Evolutionary conservation across 805 yeast species (phyloP).

Genomic region (Clavispora fructus): DNA sequence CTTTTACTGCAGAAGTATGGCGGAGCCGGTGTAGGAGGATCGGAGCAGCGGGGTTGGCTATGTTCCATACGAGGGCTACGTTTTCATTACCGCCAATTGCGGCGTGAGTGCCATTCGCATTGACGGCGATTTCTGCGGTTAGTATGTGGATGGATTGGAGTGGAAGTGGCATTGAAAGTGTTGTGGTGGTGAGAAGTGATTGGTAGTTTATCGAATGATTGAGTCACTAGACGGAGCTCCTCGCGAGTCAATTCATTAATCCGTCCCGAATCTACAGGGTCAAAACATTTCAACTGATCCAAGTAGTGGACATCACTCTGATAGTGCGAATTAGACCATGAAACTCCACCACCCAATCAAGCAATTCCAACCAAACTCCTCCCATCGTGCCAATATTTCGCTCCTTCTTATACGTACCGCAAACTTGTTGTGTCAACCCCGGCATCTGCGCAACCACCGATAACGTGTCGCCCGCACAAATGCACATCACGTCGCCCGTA

Average conservation of each 20-base stretch:
- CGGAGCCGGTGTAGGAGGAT: slow-evolving; percentile 43
- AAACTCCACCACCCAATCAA: too few species aligned
- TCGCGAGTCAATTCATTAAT: too few species aligned
- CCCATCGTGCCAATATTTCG: too few species aligned
- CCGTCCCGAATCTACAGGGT: too few species aligned
- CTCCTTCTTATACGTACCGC: slow-evolving; percentile 26
- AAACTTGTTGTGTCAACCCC: slow-evolving; percentile 32
- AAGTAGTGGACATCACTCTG: too few species aligned
- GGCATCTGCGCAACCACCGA: slow-evolving; percentile 14
- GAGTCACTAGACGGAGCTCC: too few species aligned
- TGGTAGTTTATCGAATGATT: too few species aligned
- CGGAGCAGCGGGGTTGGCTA: slow-evolving; percentile 33
- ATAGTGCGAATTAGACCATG: too few species aligned
- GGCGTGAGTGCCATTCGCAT: slow-evolving; percentile 46
- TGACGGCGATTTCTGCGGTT: slow-evolving; percentile 53
- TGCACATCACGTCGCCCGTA: slow-evolving; percentile 49
- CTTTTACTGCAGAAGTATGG: slow-evolving; percentile 87
- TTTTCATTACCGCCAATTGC: slow-evolving; percentile 88
- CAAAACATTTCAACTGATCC: too few species aligned
- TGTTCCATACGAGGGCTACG: slow-evolving; percentile 72
- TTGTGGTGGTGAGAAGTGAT: too few species aligned
- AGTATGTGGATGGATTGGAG: slow-evolving; percentile 12
- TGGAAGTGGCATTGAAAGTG: too few species aligned
- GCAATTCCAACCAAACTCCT: too few species aligned
- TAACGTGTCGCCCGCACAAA: slow-evolving; percentile 15